phyloP scores from a whole-genome alignment of 2,329 filamentous ascomycete species.

The Phaeosphaeria sp. region DNA sequence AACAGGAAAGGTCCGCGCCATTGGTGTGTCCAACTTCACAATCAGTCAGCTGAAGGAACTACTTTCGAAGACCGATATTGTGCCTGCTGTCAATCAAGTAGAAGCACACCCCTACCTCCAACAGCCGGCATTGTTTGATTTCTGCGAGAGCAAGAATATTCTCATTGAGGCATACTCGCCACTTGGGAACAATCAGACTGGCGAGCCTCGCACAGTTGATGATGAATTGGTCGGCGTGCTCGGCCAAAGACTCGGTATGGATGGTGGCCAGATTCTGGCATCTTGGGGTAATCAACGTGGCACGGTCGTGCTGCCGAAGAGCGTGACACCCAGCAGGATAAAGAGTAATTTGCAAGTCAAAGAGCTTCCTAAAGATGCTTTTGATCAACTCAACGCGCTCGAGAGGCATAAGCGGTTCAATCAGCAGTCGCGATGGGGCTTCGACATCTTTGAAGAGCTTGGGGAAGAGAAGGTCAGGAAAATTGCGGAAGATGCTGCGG shows the following conservation, averaged over 20 bases:
- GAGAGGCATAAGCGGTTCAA: slow-evolving; percentile 37
- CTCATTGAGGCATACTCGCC: slow-evolving; percentile 76
- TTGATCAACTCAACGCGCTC: slow-evolving; percentile 64
- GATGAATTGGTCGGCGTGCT: slow-evolving; percentile 25
- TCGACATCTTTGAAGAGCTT: slow-evolving; percentile 34
- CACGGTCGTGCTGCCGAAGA: slow-evolving; percentile 85
- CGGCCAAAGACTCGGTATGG: slow-evolving; percentile 61
- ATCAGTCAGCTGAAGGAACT: slow-evolving; percentile 76
- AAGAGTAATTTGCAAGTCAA: slow-evolving; percentile 73
- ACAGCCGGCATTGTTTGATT: slow-evolving; percentile 63
- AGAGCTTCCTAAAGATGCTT: slow-evolving; percentile 72
- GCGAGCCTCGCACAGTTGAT: slow-evolving; percentile 61
- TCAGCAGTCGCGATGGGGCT: slow-evolving; percentile 30
- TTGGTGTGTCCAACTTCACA: slow-evolving; percentile 84
- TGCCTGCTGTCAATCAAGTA: slow-evolving; percentile 77
- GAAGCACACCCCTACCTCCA: slow-evolving; percentile 69
- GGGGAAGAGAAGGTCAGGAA: slow-evolving; percentile 25
- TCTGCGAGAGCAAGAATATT: slow-evolving; percentile 73
- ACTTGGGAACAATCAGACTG: slow-evolving; percentile 69
- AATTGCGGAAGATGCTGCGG: slow-evolving; percentile 22
- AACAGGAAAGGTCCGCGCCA: slow-evolving; percentile 75
- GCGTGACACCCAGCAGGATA: slow-evolving; percentile 74
- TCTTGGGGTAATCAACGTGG: slow-evolving; percentile 81
- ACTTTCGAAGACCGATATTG: slow-evolving; percentile 67
- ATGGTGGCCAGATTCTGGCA: slow-evolving; percentile 75